A percentile compares a stretch with the other conserved stretches of the same genome.
These are phyloP conservation scores for Lupinus albus DNA, from an alignment of 306 rosid genomes.

Conservation along the genomic window DNA sequence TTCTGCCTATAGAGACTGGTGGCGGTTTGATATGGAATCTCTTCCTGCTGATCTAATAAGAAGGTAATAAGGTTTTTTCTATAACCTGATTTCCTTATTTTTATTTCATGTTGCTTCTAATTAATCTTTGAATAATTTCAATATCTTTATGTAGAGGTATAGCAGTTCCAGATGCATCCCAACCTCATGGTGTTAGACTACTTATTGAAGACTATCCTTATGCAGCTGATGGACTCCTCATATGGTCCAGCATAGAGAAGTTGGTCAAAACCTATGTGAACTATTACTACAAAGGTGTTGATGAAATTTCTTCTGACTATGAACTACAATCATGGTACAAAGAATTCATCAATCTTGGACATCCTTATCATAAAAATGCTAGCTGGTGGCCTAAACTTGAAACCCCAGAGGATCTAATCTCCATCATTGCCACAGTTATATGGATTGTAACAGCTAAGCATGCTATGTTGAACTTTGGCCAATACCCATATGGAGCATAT, in stretches of 20 bases:
- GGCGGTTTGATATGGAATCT: slow-evolving; percentile 43
- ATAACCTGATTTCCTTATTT: not conserved
- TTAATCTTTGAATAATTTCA: slow-evolving; percentile 1
- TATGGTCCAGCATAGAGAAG: slow-evolving; percentile 51
- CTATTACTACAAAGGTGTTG: slow-evolving; percentile 41
- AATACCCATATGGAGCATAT: slow-evolving; percentile 42
- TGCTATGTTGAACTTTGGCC: slow-evolving; percentile 53
- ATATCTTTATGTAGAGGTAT: slow-evolving; percentile 39
- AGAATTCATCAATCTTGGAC: slow-evolving; percentile 44
- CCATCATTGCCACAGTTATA: slow-evolving; percentile 42
- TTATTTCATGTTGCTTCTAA: not conserved
- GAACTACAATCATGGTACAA: slow-evolving; percentile 54
- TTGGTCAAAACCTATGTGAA: slow-evolving; percentile 47
- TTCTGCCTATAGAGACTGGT: slow-evolving; percentile 49
- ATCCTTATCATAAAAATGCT: slow-evolving; percentile 46
- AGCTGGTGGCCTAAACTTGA: slow-evolving; percentile 55
- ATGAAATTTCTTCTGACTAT: slow-evolving; percentile 39
- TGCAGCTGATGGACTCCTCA: slow-evolving; percentile 51
- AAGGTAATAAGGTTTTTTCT: slow-evolving; percentile 40
- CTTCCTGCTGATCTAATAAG: slow-evolving; percentile 52
- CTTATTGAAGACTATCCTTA: slow-evolving; percentile 55
- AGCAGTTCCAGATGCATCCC: slow-evolving; percentile 43
- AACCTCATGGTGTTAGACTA: slow-evolving; percentile 41
- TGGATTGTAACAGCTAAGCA: slow-evolving; percentile 50
- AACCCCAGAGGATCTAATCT: slow-evolving; percentile 44